phyloP scores from a whole-genome alignment of 768 basidiomycete genomes.

The Leccinum longicurvipes region DNA sequence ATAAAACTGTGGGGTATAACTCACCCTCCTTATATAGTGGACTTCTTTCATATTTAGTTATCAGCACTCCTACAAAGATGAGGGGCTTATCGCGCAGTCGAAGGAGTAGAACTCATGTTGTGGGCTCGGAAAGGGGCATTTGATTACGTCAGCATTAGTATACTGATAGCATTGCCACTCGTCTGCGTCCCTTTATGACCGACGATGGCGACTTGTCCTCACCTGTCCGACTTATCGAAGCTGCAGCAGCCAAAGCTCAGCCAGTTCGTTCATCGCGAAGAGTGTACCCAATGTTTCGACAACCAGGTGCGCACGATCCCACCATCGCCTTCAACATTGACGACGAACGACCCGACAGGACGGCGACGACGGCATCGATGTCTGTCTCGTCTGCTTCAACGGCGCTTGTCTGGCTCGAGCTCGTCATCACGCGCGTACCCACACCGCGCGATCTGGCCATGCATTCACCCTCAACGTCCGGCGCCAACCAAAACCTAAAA shows the following conservation, averaged over 20 bases:
- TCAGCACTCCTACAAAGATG: no score
- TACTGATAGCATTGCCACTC: no score
- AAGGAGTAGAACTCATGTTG: no score
- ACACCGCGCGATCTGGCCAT: conserved; percentile 72
- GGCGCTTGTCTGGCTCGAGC: conserved; percentile 71
- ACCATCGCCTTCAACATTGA: not conserved
- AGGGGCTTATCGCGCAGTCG: no score
- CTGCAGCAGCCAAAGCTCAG: conserved; percentile 58
- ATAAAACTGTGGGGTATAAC: no score
- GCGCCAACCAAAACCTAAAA: conserved; percentile 59
- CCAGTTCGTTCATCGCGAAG: conserved; percentile 82
- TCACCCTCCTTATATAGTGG: no score
- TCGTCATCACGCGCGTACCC: conserved; percentile 71
- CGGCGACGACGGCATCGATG: conserved; percentile 70
- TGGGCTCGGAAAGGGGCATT: no score
- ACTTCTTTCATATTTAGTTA: no score
- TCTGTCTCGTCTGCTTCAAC: conserved; percentile 93
- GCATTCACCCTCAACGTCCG: conserved; percentile 76
- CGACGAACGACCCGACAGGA: conserved; percentile 46
- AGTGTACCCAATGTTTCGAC: conserved; percentile 98
- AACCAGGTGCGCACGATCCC: conserved; percentile 57
- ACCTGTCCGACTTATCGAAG: conserved; percentile 46
- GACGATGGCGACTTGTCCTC: conserved; percentile 42
- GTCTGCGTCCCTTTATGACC: no score
- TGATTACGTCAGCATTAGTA: no score